Base-by-base conservation (phyloP, 345 rosid species). In the Populus nigra region DNA sequence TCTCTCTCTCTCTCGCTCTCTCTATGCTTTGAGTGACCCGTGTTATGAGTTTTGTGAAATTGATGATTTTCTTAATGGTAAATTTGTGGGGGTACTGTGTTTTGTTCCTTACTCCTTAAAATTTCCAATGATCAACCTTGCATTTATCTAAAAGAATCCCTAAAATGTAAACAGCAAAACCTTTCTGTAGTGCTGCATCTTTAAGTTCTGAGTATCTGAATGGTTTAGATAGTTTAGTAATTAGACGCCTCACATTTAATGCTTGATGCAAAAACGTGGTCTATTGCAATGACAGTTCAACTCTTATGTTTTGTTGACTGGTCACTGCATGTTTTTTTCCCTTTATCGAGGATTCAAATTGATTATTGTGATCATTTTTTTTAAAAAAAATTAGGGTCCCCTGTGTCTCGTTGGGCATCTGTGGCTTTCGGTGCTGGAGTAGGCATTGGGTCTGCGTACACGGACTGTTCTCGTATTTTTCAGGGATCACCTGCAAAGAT, bases 381-480 rank as follows among this genome's bases (percentile, higher is more conserved):
- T 63, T 65, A 33, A 31, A 33, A 33, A 31, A 33, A 33, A 69
- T 49, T 79, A 96, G 98, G 98, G 90, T 92, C 90, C 81, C 99
- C 97, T 7, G 91, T 79, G 74, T 85, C 90, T 53, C 92, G 96
- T 65, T 91, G 97, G 99, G 94, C 96, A 22, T 85, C 96, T 59
- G 83, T 96, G 71, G 97, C 98, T 25, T 92, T 96, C 67, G 98
- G 98, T 82, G 96, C 99, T 77, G 98, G 99, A 63, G 72, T 91
- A 50, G 99, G 98, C 66, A 84, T 93, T 84, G 99, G 99, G 45
- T 93, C 98, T 65, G 96, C 99, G 8, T 93, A 90, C 80, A 76
- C 91, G 0, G 98, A 93, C 45, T 93, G 96, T 79, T 85, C 90
- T 83, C 93, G 67, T 66, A 68, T 84, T 66, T 93, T 93, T 77